Percentiles rank a stretch among this genome's conserved stretches.
Conservation (phyloP, 768 basidiomycete genomes). For the Nidularia pulvinata region DNA sequence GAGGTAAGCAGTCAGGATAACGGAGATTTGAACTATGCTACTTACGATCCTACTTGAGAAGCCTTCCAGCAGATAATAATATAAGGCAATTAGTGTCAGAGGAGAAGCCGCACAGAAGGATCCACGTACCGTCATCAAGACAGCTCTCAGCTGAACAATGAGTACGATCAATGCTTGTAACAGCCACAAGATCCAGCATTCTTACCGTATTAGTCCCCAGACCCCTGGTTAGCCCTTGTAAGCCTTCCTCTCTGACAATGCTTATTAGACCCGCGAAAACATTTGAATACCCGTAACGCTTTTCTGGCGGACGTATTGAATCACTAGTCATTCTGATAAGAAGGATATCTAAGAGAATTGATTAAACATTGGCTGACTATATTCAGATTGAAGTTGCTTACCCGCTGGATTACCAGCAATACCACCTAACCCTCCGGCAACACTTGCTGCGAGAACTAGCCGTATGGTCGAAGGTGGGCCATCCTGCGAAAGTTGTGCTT, state of each 20-base stretch:
- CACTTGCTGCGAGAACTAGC: slow-evolving; percentile 62
- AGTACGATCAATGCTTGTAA: slow-evolving; percentile 2
- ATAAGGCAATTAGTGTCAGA: too few relatives aligned
- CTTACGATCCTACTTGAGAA: slow-evolving; percentile 86
- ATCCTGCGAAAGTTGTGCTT: slow-evolving; percentile 48
- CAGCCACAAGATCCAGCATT: slow-evolving; percentile 2
- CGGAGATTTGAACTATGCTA: slow-evolving; percentile 5
- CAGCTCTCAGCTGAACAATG: slow-evolving; percentile 39
- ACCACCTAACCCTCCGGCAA: slow-evolving; percentile 82
- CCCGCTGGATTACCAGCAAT: slow-evolving; percentile 86
- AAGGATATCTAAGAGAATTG: slow-evolving; percentile 51
- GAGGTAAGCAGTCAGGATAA: too few relatives aligned
- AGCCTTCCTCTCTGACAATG: slow-evolving; percentile 70
- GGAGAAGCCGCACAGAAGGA: neutral
- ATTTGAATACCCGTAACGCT: slow-evolving; percentile 78
- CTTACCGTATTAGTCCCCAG: slow-evolving; percentile 77
- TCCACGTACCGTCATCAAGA: slow-evolving; percentile 72
- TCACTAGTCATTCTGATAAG: slow-evolving; percentile 92
- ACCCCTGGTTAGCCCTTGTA: slow-evolving; percentile 69
- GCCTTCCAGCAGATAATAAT: slow-evolving; percentile 32
- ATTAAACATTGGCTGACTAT: neutral
- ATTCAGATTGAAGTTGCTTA: slow-evolving; percentile 16
- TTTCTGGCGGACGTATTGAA: slow-evolving; percentile 68
- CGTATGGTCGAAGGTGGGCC: slow-evolving; percentile 52
- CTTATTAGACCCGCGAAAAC: slow-evolving; percentile 70